Evolutionary conservation across 2,329 filamentous ascomycete genomes (phyloP).

Genomic region (Claviceps pazoutovae): DNA sequence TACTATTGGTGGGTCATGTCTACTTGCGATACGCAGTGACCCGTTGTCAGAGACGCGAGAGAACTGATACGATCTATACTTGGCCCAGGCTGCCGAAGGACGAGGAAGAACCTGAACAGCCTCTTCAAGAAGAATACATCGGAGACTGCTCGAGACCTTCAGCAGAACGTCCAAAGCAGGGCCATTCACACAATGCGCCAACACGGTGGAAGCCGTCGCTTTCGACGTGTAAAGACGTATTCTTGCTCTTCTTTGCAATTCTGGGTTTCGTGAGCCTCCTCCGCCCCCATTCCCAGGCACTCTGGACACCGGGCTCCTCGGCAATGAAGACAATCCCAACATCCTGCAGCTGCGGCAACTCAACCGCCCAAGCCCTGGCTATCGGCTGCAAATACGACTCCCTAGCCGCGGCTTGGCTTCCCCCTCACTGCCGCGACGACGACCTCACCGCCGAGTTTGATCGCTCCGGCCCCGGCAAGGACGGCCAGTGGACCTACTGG

Average conservation of each 20-base stretch:
- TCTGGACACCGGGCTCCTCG: background rate
- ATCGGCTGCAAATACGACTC: conserved; percentile 20
- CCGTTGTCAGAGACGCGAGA: background rate
- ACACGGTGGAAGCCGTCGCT: background rate
- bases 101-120: background rate
- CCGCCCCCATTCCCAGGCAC: background rate
- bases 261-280: background rate
- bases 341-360: conserved; percentile 19
- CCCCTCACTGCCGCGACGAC: conserved; percentile 18
- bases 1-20: background rate
- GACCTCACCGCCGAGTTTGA: conserved; percentile 21
- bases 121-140: background rate
- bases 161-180: background rate
- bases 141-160: background rate
- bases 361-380: conserved; percentile 13
- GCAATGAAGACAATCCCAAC: background rate
- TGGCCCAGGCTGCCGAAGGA: background rate
- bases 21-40: background rate
- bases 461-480: conserved; percentile 12
- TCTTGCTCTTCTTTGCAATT: background rate
- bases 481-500: conserved; percentile 20
- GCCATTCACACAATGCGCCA: background rate
- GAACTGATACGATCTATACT: background rate
- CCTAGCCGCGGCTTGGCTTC: conserved; percentile 21
- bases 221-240: background rate